These are phyloP conservation scores for Seminavis robusta DNA, from an alignment of 108 stramenopile species.

Conservation along the genomic window DNA sequence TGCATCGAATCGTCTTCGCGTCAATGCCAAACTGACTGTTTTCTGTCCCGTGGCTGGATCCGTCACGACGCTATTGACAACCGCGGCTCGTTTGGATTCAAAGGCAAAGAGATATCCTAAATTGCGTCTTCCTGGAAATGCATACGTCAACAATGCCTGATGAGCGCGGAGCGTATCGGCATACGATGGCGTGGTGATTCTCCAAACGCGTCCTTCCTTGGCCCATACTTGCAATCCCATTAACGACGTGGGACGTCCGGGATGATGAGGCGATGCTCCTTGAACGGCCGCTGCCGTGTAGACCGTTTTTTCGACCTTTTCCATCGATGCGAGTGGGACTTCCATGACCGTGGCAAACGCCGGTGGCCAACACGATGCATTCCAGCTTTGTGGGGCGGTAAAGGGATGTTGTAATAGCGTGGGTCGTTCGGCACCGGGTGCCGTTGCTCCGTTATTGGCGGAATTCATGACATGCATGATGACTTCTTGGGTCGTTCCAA, in stretches of 20 bases:
- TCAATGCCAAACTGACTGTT: conserved; percentile 44
- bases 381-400: conserved; percentile 8
- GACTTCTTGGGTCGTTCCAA: conserved; percentile 31
- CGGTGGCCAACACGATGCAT: too few relatives aligned
- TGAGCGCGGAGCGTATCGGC: conserved; percentile 69
- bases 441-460: too few relatives aligned
- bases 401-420: too few relatives aligned
- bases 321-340: conserved; percentile 79
- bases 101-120: conserved; percentile 89
- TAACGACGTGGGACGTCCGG: conserved; percentile 14
- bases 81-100: conserved; percentile 71
- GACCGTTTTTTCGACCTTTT: conserved; percentile 74
- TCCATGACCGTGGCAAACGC: conserved; percentile 55
- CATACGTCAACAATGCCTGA: conserved; percentile 77
- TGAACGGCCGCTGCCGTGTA: conserved; percentile 9
- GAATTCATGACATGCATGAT: background rate
- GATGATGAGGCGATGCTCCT: conserved; percentile 8
- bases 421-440: too few relatives aligned
- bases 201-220: conserved; percentile 69
- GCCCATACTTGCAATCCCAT: conserved; percentile 44
- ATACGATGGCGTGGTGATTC: conserved; percentile 70
- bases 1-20: conserved; percentile 62
- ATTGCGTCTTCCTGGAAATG: conserved; percentile 84
- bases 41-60: conserved; percentile 31
- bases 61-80: conserved; percentile 40